phyloP scores from a whole-genome alignment of 495 filamentous ascomycete genomes.

The Darksidea phi region DNA sequence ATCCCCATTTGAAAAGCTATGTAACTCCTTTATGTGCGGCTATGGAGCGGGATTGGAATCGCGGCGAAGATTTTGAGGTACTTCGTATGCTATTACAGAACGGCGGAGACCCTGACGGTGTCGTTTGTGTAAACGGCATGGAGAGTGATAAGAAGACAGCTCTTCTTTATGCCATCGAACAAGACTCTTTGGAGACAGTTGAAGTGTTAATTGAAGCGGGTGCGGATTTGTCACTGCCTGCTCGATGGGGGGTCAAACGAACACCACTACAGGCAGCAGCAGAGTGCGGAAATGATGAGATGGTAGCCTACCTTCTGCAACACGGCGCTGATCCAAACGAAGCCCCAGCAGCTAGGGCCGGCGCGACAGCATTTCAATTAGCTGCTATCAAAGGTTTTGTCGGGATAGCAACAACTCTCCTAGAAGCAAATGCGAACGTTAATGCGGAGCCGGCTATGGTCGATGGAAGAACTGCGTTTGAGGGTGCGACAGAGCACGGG shows the following conservation, averaged over 20 bases:
- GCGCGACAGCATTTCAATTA: conserved; percentile 35
- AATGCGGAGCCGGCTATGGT: conserved; percentile 16
- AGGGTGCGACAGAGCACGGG: conserved; percentile 48
- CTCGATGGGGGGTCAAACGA: neutral
- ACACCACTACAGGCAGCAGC: conserved; percentile 42
- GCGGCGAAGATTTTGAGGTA: neutral
- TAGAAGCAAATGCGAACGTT: conserved; percentile 35
- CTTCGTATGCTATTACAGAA: neutral
- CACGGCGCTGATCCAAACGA: conserved; percentile 42
- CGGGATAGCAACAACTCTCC: conserved; percentile 29
- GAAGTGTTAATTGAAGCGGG: neutral
- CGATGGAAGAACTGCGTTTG: conserved; percentile 46
- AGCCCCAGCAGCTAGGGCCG: conserved; percentile 26
- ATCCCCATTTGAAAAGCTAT: too few species aligned
- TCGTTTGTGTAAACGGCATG: too few species aligned
- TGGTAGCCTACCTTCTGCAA: conserved; percentile 40
- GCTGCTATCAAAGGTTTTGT: conserved; percentile 34
- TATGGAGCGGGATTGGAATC: neutral
- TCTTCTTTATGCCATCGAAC: neutral
- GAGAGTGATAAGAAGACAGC: neutral
- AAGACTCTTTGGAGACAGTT: neutral
- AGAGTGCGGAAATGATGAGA: conserved; percentile 26
- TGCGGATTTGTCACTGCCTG: neutral
- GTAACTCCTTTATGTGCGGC: neutral
- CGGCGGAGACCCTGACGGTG: too few species aligned